Percentiles rank a stretch among this genome's conserved stretches.
Conservation (phyloP, 306 rosid species). For the Citrullus mucosospermus region DNA sequence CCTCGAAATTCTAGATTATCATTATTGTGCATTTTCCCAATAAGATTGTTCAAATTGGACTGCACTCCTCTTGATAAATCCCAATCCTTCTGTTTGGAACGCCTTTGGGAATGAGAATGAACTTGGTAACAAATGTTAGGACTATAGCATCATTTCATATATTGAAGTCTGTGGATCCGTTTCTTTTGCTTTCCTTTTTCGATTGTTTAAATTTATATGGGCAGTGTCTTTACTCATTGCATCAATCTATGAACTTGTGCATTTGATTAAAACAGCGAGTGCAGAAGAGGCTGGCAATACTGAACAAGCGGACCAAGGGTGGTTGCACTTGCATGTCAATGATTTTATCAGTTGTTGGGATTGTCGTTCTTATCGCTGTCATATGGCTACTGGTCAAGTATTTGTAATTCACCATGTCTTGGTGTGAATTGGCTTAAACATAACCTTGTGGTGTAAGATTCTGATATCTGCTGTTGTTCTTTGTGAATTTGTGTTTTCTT, state of each 20-base stretch:
- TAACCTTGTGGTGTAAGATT: slow-evolving; percentile 8
- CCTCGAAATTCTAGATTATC: neutral
- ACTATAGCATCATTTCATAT: neutral
- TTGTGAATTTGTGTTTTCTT: neutral
- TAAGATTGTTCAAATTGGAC: neutral
- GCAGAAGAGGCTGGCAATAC: slow-evolving; percentile 75
- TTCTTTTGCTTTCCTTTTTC: neutral
- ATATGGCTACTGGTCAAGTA: slow-evolving; percentile 58
- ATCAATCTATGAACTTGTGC: slow-evolving; percentile 5
- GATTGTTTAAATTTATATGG: neutral
- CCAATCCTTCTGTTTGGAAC: neutral
- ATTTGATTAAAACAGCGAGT: slow-evolving; percentile 64
- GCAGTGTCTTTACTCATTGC: neutral
- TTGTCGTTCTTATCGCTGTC: slow-evolving; percentile 52
- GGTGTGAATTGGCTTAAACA: slow-evolving; percentile 9
- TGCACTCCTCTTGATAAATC: neutral
- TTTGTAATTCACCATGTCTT: slow-evolving; percentile 31
- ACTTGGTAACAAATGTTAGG: neutral
- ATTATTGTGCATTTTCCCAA: neutral
- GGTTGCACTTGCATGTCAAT: slow-evolving; percentile 90
- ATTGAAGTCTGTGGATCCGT: neutral
- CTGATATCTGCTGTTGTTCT: neutral
- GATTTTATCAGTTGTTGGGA: slow-evolving; percentile 68
- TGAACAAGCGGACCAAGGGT: slow-evolving; percentile 79
- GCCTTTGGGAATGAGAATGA: neutral